Base-by-base conservation (phyloP, 768 basidiomycete species). In the Roridomyces roridus region DNA sequence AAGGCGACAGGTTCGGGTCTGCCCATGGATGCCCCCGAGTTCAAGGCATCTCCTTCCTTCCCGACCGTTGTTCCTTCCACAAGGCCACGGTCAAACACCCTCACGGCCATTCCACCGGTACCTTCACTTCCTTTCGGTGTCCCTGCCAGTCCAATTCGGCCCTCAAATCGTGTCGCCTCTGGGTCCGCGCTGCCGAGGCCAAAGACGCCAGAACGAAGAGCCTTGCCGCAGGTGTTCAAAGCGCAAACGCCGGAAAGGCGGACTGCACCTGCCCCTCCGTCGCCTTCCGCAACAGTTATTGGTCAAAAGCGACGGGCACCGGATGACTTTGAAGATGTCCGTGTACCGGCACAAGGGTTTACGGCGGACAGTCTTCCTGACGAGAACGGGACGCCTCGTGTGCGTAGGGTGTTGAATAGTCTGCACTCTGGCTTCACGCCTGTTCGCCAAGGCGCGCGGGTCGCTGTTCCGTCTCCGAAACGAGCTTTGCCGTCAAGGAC, bases 241-340 rank as follows among this genome's bases (percentile, higher is more conserved):
- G 72, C 77, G n/a, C 76, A 76, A 41, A 85, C 85, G 1, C 84
- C 86, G 21, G 80, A 84, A 60, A 69, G 65, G 42, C 65, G 62
- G 24, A 51, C 67, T 59, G 57, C 58, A n/a, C 67, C 71, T 26
- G 66, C 65, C 35, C 59, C 67, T 41, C 61, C 67, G 10, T 63
- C 69, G 46, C 68, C 72, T 36, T 68, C 76, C 42, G 68, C 74
- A 20, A 72, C 77, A 2, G 71, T 81, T 15, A 80, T 83, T 31
- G 86, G 88, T 26, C 87, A 85, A 75, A 92, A 92, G 67, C 82
- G 91, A 11, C 82, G 84, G 21, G 87, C 85, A 24, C 91, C 91
- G 2, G 91, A 92, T 51, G 90, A 92, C 63, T 89, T 88, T 59
- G 89, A 91, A 46, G 78, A 60, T 66, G 80, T 70, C 48, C 78